Evolutionary conservation across 495 filamentous ascomycete species (phyloP).

Genomic region (Talaromyces adpressus): DNA sequence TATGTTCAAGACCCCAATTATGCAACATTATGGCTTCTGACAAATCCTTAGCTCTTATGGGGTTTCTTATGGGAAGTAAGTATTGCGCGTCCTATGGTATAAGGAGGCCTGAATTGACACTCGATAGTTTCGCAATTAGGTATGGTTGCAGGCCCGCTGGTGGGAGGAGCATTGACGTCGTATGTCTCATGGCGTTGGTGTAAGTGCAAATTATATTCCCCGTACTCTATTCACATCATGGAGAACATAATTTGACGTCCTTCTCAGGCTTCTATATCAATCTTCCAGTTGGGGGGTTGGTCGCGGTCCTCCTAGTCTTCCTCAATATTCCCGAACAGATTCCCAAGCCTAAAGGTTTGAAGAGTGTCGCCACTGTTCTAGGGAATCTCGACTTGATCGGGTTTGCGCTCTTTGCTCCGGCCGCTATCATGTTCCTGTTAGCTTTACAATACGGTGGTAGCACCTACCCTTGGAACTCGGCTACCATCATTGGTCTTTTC

Average conservation of each 20-base stretch:
- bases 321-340: constrained; percentile 14
- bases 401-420: constrained; percentile 32
- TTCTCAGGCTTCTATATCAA: constrained; percentile 44
- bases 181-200: constrained; percentile 20
- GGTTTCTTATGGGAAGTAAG: constrained; percentile 29
- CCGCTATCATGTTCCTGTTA: constrained; percentile 40
- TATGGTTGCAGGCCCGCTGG: constrained; percentile 18
- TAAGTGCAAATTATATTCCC: too few relatives aligned
- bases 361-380: constrained; percentile 25
- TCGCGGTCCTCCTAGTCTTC: constrained; percentile 13
- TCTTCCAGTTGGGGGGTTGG: constrained; percentile 38
- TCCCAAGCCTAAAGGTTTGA: constrained; percentile 5
- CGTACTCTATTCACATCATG: too few relatives aligned
- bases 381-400: constrained; percentile 43
- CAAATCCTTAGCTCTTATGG: constrained; percentile 32
- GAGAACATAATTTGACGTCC: too few relatives aligned
- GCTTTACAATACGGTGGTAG: constrained; percentile 49
- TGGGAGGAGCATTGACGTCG: constrained; percentile 18
- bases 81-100: constrained; percentile 5
- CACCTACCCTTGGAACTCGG: constrained; percentile 38
- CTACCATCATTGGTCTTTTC: constrained; percentile 26
- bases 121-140: constrained; percentile 45
- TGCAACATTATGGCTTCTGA: constrained; percentile 22
- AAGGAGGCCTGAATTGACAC: not conserved
- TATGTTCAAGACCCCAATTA: constrained; percentile 23